Evolutionary conservation across 129 eudicot genomes (phyloP), one percentile per base, ranked within the genome.

Genomic region (Flaveria brownii): DNA sequence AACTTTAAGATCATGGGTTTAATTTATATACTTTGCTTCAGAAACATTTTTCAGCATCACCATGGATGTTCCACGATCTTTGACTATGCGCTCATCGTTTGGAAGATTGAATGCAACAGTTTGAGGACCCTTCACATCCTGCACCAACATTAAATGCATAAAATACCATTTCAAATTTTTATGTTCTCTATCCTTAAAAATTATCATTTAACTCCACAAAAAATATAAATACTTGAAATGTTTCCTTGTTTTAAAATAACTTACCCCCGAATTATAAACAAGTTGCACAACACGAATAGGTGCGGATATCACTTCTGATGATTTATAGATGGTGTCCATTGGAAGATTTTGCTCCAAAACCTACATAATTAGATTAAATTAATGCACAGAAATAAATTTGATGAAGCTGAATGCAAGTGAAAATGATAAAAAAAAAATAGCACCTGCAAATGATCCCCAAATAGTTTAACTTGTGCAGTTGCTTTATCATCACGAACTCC

Each of bases 101-200:
- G 98, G 98, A 81, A 94, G 92, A 87, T 91, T 94, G 62, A 91
- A 94, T 77, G 97, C 98, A 61, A 91, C 92, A 18, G 98, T 91
- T 86, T 94, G 98, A 75, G 98, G 98, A 33, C 98, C 98, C 83
- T 88, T 93, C 59, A 91, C 97, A 75, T 93, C 98, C 98, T 93
- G 93, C 81, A 84, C 23, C 61, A 51, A 41, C 52, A 45, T 15
- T 6, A 64, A 74, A 56, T 28, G 68, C 9, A 67, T 25, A 73
- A 50, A 67, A 68, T 55, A 45, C 14, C 63, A 43, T 69, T 66
- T 70, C 54, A 50, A 50, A 25, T 0, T 9, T 72, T 4, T 14
- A 52, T 30, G 25, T 11, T 55, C 55, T 55, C 33, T 56, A 41
- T 55, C 39, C 17, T 45, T 28, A 46, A 70, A 57, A 69, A 59